phyloP scores from a whole-genome alignment of 768 basidiomycete species.

The Asterophora parasitica region DNA sequence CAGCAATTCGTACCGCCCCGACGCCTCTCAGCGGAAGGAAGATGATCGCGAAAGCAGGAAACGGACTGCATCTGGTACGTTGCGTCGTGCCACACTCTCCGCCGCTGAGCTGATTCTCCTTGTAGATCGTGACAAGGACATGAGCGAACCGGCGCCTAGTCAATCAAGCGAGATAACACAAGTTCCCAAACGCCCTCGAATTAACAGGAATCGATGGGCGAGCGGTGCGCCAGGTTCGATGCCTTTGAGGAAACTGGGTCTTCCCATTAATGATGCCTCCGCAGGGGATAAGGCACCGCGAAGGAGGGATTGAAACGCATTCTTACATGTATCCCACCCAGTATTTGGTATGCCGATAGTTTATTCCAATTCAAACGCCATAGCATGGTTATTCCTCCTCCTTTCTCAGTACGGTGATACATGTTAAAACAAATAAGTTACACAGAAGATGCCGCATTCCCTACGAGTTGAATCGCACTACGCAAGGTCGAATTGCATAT shows the following conservation, averaged over 20 bases:
- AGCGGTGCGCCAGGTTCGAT: conserved; percentile 24
- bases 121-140: conserved; percentile 63
- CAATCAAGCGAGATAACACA: conserved; percentile 35
- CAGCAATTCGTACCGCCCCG: conserved; percentile 39
- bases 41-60: conserved; percentile 70
- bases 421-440: conserved; percentile 23
- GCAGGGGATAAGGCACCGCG: conserved; percentile 53
- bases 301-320: conserved; percentile 45
- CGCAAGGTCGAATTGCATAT: not conserved
- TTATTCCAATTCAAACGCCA: not conserved
- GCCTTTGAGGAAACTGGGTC: conserved; percentile 47
- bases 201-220: conserved; percentile 49
- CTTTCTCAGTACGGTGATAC: not conserved
- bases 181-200: conserved; percentile 56
- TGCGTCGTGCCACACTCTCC: not conserved
- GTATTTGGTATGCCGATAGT: conserved; percentile 9
- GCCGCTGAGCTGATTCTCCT: conserved; percentile 5
- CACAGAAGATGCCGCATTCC: conserved; percentile 19
- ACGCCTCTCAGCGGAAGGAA: conserved; percentile 39
- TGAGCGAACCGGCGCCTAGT: conserved; percentile 29
- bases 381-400: not conserved
- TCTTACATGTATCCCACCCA: conserved; percentile 14
- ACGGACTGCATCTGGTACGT: conserved; percentile 63
- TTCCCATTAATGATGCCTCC: conserved; percentile 63
- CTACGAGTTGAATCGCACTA: conserved; percentile 19